Evolutionary conservation across 768 basidiomycete genomes (phyloP), one percentile per base, ranked within the genome.

Genomic region (Leccinum longicurvipes): DNA sequence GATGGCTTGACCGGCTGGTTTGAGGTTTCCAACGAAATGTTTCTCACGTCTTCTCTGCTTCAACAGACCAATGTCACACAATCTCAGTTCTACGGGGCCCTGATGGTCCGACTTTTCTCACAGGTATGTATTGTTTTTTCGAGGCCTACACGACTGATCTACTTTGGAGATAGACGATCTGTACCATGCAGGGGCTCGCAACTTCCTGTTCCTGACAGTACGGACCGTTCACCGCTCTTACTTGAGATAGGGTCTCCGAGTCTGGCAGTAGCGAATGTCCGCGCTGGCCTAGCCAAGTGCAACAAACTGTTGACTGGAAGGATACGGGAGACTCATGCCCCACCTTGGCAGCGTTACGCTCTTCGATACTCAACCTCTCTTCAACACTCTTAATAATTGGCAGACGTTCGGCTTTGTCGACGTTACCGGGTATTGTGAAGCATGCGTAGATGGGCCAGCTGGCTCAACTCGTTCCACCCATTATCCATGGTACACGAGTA

Each of bases 401-500:
- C 59, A 70, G 32, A 73, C 77, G 6, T 76, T 86, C 27, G 82
- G 83, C 9, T 85, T 82, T 56, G 77, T 80, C 23, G 84, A 86
- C 52, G 60, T 72, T 1, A 85, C 83, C 1, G 84, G 84, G 3
- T 87, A 71, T 55, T 84, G 83, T 62, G 74, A 74, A 23, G 81
- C 77, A 2, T 86, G 86, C 65, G 70, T 81, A 63, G 82, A 81
- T 59, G 84, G 84, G 11, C 39, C 54, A 85, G 83, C 71, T 85
- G 82, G 84, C 63, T 85, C 46, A 85, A 85, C 64, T 65, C 74
- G 4, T 69, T 86, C 39, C 84, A 85, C 64, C 84, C 83, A 24
- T 60, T 85, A 19, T 86, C 83, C 61, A 82, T 82, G 19, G 77
- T 86, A 53, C 84, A 85, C 61, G 74, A 82, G 84, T 84, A 62